Evolutionary conservation across 139 green algal genomes (phyloP).

Genomic region (Haematococcus sp.): DNA sequence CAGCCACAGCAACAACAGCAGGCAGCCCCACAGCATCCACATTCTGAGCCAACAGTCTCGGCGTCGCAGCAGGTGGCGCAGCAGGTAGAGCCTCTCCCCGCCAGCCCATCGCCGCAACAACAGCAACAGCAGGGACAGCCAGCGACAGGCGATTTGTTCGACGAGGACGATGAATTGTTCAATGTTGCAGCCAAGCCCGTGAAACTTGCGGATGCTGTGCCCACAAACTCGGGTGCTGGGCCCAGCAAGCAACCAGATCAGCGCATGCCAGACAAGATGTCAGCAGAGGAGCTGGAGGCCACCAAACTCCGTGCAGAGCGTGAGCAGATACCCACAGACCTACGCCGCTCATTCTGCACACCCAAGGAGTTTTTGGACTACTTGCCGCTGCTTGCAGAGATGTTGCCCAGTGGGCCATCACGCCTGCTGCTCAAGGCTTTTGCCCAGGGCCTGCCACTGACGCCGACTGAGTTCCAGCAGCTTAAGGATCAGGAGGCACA

Average conservation of each 20-base stretch:
- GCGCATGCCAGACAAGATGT: background rate
- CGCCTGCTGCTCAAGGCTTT: constrained; percentile 13
- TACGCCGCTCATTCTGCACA: too few relatives aligned
- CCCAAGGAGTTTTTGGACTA: too few relatives aligned
- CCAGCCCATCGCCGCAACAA: background rate
- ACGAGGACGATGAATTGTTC: too few relatives aligned
- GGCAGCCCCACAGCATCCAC: too few relatives aligned
- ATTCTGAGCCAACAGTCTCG: background rate
- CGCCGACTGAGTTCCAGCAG: constrained; percentile 12
- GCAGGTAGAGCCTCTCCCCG: background rate
- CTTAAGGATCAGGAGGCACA: constrained; percentile 1
- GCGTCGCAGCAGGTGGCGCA: background rate
- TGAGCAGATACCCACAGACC: background rate
- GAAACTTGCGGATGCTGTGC: too few relatives aligned
- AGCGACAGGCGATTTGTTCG: too few relatives aligned
- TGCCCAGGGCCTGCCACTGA: constrained; percentile 16
- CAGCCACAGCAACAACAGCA: too few relatives aligned
- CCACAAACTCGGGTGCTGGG: too few relatives aligned
- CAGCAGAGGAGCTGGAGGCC: background rate
- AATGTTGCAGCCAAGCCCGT: too few relatives aligned
- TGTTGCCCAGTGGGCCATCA: background rate
- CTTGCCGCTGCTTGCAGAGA: too few relatives aligned
- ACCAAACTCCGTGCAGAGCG: background rate
- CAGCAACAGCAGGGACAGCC: constrained; percentile 1
- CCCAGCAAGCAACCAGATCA: too few relatives aligned